Evolutionary conservation across 2,329 filamentous ascomycete species (phyloP), one percentile per base, ranked within the genome.

Genomic region (Fusarium subtropicale): DNA sequence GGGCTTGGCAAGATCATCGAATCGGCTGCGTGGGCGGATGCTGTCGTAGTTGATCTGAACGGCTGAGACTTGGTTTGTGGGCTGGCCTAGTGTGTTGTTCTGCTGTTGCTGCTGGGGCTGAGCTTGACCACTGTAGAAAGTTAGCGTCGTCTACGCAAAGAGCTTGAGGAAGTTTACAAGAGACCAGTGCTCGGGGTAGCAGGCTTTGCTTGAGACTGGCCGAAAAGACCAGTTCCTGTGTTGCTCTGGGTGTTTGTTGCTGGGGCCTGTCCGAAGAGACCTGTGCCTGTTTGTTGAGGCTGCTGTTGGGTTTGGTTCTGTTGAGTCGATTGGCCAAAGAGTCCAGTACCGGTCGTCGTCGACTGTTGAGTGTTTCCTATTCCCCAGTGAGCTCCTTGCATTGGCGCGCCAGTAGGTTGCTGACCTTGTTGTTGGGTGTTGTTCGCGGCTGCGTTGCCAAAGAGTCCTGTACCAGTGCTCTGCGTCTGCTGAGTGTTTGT

Each of bases 11-110:
- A 97, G 90, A 79, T 97, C 95, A 76, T 94, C 93, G 83, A 96
- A 97, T 66, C 96, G 92, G 5, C 94, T 97, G 1, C 94, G 97
- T 18, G 92, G 91, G 54, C 93, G 89, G 64, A 98, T 84, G 76
- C 92, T 92, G 72, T 88, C 88, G 54, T 92, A 81, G 79, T 96
- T 92, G 74, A 97, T 92, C 74, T 92, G 90, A 20, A 93, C 91
- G 20, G 91, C 92, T 1, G 91, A 89, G 18, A 90, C 85, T 68
- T 87, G 85, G 52, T 84, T 85, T 75, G 66, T 82, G 12, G 82
- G 79, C 52, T 76, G 77, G 12, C 70, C 60, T 42, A 75, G 56
- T 20, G 68, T 64, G 18, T 53, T 46, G 47, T 60, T 73, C 48
- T 74, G 74, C 57, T 76, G 76, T 28, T 75, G 46, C 48, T 78